Evolutionary conservation across 495 filamentous ascomycete species (phyloP).

Genomic region (Chlorociboria aeruginascens): DNA sequence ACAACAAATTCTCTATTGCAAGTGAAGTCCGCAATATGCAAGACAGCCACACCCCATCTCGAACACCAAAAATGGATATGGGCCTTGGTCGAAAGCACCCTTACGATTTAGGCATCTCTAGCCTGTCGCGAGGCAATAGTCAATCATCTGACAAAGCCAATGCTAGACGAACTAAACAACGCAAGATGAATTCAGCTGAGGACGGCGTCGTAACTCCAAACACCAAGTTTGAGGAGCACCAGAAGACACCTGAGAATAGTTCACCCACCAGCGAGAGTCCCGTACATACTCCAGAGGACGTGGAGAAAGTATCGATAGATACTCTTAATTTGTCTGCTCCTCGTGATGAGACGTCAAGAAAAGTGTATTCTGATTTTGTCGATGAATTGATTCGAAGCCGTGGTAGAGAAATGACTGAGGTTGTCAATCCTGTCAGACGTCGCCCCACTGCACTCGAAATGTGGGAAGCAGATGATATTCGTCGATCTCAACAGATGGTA

Average conservation of each 20-base stretch:
- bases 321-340: no score
- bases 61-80: not conserved
- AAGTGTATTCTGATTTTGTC: slow-evolving; percentile 2
- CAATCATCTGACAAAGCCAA: no score
- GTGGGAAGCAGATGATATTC: slow-evolving; percentile 4
- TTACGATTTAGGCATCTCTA: no score
- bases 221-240: not conserved
- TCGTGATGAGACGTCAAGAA: not conserved
- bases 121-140: no score
- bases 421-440: slow-evolving; percentile 2
- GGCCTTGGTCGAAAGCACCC: no score
- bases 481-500: not conserved
- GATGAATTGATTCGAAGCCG: not conserved
- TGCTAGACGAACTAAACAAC: no score
- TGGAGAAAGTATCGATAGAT: not conserved
- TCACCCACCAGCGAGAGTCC: not conserved
- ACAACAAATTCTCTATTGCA: not conserved
- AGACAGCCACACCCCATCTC: not conserved
- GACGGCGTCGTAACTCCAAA: not conserved
- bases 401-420: slow-evolving; percentile 6
- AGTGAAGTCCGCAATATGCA: not conserved
- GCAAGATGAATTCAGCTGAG: no score
- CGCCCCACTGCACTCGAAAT: slow-evolving; percentile 10
- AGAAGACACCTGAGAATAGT: no score
- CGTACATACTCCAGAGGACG: not conserved